Percentiles rank a stretch among this genome's conserved stretches.
phyloP scores from a whole-genome alignment of 2,329 filamentous ascomycete species.

The Alternaria sp. region DNA sequence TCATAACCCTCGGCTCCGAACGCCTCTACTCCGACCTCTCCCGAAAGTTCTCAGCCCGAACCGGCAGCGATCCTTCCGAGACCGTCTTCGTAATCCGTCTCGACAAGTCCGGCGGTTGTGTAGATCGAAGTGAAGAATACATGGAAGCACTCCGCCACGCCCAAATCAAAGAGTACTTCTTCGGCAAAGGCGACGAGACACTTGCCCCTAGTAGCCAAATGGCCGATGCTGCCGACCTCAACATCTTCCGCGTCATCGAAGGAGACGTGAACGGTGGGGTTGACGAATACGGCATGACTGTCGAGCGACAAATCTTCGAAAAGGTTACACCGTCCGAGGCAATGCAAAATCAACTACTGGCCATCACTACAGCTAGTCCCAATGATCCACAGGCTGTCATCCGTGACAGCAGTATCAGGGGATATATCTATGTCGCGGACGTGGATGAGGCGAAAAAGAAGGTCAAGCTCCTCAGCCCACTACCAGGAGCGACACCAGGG shows the following conservation, averaged over 20 bases:
- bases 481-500: constrained; percentile 81
- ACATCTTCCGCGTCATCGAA: constrained; percentile 75
- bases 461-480: constrained; percentile 82
- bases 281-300: constrained; percentile 12
- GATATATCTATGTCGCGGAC: constrained; percentile 91
- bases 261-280: constrained; percentile 54
- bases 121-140: constrained; percentile 76
- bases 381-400: constrained; percentile 77
- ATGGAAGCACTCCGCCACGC: constrained; percentile 78
- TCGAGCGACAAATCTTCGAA: constrained; percentile 61
- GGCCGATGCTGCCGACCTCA: constrained; percentile 77
- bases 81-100: constrained; percentile 78
- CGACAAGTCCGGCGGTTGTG: constrained; percentile 85
- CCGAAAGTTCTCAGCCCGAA: constrained; percentile 67
- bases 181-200: constrained; percentile 74
- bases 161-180: constrained; percentile 92
- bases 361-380: constrained; percentile 79
- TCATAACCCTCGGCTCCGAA: constrained; percentile 84
- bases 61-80: constrained; percentile 66
- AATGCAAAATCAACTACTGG: constrained; percentile 83
- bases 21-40: constrained; percentile 78
- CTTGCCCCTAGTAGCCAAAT: constrained; percentile 89
- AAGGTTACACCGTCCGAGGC: constrained; percentile 70
- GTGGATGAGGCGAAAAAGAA: constrained; percentile 86
- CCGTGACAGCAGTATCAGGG: constrained; percentile 83